Evolutionary conservation across 306 rosid genomes (phyloP).

Genomic region (Erythrophleum fordii): DNA sequence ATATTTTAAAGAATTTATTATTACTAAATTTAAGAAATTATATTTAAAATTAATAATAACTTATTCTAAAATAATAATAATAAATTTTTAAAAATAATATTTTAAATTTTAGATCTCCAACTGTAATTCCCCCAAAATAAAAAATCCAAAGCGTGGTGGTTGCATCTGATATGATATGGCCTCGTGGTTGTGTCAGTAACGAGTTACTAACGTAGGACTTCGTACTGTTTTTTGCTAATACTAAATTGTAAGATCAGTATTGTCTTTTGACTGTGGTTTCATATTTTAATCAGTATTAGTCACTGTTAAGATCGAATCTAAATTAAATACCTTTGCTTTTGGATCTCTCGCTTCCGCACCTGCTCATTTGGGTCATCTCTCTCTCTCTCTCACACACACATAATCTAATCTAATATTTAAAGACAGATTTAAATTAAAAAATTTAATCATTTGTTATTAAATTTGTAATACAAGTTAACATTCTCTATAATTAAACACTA

Average conservation of each 20-base stretch:
- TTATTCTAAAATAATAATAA: too few relatives aligned
- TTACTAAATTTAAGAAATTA: too few relatives aligned
- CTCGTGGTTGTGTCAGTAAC: background rate
- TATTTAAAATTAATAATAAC: too few relatives aligned
- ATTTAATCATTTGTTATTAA: background rate
- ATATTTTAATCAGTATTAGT: background rate
- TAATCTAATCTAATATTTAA: background rate
- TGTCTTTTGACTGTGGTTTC: conserved; percentile 14
- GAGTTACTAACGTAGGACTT: background rate
- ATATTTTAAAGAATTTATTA: too few relatives aligned
- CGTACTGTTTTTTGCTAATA: background rate
- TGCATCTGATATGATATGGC: background rate
- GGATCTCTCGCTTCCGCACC: conserved; percentile 16
- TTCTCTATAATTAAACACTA: too few relatives aligned
- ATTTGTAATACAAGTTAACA: too few relatives aligned
- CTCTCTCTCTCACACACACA: background rate
- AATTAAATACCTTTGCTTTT: background rate
- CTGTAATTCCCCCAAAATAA: background rate
- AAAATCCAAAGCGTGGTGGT: background rate
- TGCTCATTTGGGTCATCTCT: background rate
- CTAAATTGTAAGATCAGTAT: background rate
- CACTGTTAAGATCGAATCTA: too few relatives aligned
- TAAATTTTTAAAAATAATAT: too few relatives aligned
- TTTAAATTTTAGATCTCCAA: too few relatives aligned
- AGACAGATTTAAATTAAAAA: too few relatives aligned